Evolutionary conservation across 2,329 filamentous ascomycete genomes (phyloP), one percentile per base, ranked within the genome.

Genomic region (Dactylonectria macrodidyma): DNA sequence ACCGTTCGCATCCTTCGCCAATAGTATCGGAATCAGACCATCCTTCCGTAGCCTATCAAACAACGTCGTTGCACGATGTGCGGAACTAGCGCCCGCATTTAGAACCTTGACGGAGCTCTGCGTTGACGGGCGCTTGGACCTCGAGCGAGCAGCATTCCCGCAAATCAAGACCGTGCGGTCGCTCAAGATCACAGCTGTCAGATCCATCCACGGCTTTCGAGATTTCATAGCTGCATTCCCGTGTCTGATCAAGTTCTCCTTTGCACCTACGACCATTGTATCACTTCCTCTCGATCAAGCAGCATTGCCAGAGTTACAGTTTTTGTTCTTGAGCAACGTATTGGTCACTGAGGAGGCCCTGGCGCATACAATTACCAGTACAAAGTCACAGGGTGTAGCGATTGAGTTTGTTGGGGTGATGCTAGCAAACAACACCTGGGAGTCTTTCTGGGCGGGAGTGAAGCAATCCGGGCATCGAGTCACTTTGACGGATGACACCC

Each of bases 191-290:
- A 46, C n/a, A 46, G 3, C 41, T 46, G n/a, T 46, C n/a, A 46
- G 41, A 46, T 46, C 41, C n/a, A 46, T 46, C 41, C n/a, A 46
- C n/a, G n/a, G 14, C 41, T 3, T 46, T 46, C n/a, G 41, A 19
- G 14, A 46, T 46, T 46, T n/a, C n/a, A 46, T 46, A 46, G 41
- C 41, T 46, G 7, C n/a, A 46, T 46, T 46, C n/a, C 41, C 7
- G 7, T 46, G 41, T 46, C 41, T 46, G 7, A 46, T 46, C 7
- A 46, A 46, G 41, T 46, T 46, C 41, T 46, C 41, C 41, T 46
- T 46, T 46, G 41, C 41, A n/a, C 41, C 41, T 46, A 46, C n/a
- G n/a, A 46, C 41, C n/a, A 46, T 46, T 46, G 41, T 46, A 46
- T 46, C 7, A 46, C 41, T 46, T 46, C 41, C 41, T 46, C 41